Conservation (phyloP, 2,329 filamentous ascomycete genomes). For the Rhytidhysteron rufulum region DNA sequence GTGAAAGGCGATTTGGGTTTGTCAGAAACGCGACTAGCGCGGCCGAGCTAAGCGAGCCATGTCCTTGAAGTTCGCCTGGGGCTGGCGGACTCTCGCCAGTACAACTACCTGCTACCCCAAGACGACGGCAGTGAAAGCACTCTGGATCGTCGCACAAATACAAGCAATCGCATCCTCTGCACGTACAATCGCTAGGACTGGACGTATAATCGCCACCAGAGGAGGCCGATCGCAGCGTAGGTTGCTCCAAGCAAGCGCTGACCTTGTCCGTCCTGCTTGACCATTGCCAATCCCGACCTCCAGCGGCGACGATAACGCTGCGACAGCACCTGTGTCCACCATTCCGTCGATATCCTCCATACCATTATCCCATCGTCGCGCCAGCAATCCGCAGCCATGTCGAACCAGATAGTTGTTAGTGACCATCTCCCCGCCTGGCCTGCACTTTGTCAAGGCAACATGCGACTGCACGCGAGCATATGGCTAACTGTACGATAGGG, state of each 20-base stretch:
- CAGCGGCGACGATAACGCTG: conserved; percentile 2
- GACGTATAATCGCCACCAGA: conserved; percentile 11
- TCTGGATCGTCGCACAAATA: conserved; percentile 28
- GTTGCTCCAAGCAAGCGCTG: conserved; percentile 24
- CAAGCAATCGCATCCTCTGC: conserved; percentile 16
- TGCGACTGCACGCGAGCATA: conserved; percentile 11
- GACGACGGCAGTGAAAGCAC: conserved; percentile 27
- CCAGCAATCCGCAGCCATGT: conserved; percentile 32
- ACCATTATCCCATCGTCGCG: conserved; percentile 15
- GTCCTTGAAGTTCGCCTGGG: conserved; percentile 11
- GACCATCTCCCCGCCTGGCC: conserved; percentile 13
- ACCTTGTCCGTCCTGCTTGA: conserved; percentile 14
- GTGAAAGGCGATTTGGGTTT: conserved; percentile 2
- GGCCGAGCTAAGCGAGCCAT: conserved; percentile 3
- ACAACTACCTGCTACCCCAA: conserved; percentile 23
- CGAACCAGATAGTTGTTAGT: conserved; percentile 38
- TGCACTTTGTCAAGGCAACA: conserved; percentile 10
- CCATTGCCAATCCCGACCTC: conserved; percentile 1
- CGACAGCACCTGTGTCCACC: neutral
- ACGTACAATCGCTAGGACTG: conserved; percentile 17
- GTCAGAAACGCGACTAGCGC: conserved; percentile 7
- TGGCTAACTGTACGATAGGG: conserved; percentile 49
- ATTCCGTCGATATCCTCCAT: conserved; percentile 3
- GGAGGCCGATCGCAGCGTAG: conserved; percentile 19
- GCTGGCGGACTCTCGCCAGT: conserved; percentile 16